A percentile compares a stretch with the other conserved stretches of the same genome.
phyloP scores from a whole-genome alignment of 2,329 filamentous ascomycete genomes.

The Nigrospora oryzae region DNA sequence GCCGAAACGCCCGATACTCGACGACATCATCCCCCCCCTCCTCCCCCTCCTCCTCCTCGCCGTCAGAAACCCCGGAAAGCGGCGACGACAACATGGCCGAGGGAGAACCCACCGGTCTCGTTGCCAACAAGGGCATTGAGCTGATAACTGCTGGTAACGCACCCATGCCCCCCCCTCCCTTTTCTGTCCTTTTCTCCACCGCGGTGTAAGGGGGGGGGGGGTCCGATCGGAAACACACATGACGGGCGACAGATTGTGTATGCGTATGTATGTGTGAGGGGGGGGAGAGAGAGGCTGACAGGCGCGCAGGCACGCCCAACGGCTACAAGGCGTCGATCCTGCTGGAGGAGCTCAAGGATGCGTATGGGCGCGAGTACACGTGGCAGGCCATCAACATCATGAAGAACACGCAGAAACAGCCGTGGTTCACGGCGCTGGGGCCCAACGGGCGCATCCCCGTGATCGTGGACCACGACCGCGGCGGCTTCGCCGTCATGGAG shows the following conservation, averaged over 20 bases:
- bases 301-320: conserved; percentile 35
- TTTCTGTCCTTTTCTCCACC: background rate
- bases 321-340: conserved; percentile 51
- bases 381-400: conserved; percentile 50
- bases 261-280: no score
- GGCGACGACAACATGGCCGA: conserved; percentile 16
- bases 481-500: conserved; percentile 61
- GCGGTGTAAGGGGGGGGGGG: no score
- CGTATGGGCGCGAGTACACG: conserved; percentile 53
- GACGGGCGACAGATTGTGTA: no score
- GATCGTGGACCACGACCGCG: conserved; percentile 57
- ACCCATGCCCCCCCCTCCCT: background rate
- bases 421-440: conserved; percentile 54
- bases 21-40: no score
- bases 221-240: no score
- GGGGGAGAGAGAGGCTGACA: no score
- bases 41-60: no score
- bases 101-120: conserved; percentile 42
- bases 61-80: background rate
- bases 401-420: conserved; percentile 58
- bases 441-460: conserved; percentile 61
- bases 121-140: conserved; percentile 56
- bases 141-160: conserved; percentile 44
- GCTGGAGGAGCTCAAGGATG: conserved; percentile 58
- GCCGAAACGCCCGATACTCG: no score